phyloP scores from a whole-genome alignment of 345 rosid species.

The Punica granatum region DNA sequence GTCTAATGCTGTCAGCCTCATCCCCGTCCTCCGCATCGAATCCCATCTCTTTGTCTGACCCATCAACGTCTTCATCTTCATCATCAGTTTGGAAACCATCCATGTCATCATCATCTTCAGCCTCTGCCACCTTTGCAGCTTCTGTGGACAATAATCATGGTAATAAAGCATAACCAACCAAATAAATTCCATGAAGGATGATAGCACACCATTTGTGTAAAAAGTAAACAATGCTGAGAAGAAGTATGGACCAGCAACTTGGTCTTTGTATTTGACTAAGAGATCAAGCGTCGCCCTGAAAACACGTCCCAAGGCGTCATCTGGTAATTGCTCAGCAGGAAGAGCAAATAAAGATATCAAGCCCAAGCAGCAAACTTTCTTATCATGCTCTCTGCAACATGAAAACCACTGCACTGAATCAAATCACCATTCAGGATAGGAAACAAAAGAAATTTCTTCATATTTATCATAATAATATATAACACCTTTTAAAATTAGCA shows the following conservation, averaged over 20 bases:
- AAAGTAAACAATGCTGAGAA: not conserved
- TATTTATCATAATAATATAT: not conserved
- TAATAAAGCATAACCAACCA: not conserved
- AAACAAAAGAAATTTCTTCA: constrained; percentile 1
- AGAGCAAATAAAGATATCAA: constrained; percentile 79
- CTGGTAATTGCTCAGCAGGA: constrained; percentile 77
- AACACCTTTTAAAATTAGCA: constrained; percentile 79
- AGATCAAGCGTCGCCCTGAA: constrained; percentile 85
- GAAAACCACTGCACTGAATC: constrained; percentile 12
- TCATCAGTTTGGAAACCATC: constrained; percentile 89
- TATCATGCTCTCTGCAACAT: constrained; percentile 76
- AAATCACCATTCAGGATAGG: not conserved
- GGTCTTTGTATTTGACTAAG: constrained; percentile 81
- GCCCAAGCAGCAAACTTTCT: constrained; percentile 98
- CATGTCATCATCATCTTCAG: constrained; percentile 85
- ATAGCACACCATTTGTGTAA: not conserved
- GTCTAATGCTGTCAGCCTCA: constrained; percentile 75
- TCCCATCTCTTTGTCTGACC: constrained; percentile 94
- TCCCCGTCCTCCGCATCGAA: constrained; percentile 91
- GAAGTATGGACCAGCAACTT: constrained; percentile 63
- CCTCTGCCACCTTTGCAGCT: constrained; percentile 79
- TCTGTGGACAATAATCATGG: constrained; percentile 27
- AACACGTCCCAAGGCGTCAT: constrained; percentile 79
- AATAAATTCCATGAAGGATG: not conserved
- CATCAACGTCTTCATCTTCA: constrained; percentile 78